A percentile compares a stretch with the other conserved stretches of the same genome.
Evolutionary conservation across 2,329 filamentous ascomycete species (phyloP).

Genomic region (Exophiala oligosperma): DNA sequence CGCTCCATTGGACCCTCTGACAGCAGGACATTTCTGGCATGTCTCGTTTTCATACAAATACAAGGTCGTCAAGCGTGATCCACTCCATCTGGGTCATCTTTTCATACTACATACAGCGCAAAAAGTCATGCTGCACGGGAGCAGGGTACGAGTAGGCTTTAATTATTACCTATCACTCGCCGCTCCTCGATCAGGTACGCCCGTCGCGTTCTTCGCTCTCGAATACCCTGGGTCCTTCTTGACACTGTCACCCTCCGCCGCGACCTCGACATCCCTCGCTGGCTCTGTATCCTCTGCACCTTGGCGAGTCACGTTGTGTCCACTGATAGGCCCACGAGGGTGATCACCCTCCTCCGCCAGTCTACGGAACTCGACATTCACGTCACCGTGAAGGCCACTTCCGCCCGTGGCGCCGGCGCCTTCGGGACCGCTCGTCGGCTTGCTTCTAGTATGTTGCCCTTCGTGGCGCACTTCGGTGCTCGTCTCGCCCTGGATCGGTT

Average conservation of each 20-base stretch:
- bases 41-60: too few relatives aligned
- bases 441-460: slow-evolving; percentile 43
- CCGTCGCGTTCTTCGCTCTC: slow-evolving; percentile 5
- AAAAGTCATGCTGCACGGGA: background rate
- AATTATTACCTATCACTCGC: background rate
- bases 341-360: slow-evolving; percentile 17
- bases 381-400: slow-evolving; percentile 13
- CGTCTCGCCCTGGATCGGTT: slow-evolving; percentile 52
- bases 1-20: too few relatives aligned
- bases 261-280: slow-evolving; percentile 12
- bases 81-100: too few relatives aligned
- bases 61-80: too few relatives aligned
- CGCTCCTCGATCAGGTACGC: slow-evolving; percentile 13
- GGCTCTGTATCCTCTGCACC: slow-evolving; percentile 23
- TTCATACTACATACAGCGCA: too few relatives aligned
- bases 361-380: slow-evolving; percentile 18
- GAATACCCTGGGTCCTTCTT: slow-evolving; percentile 1
- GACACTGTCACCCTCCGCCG: slow-evolving; percentile 11
- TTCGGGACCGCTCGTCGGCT: slow-evolving; percentile 43
- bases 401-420: slow-evolving; percentile 39
- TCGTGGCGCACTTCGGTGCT: slow-evolving; percentile 50
- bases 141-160: background rate
- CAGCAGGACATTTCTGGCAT: too few relatives aligned
- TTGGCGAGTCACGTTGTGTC: slow-evolving; percentile 17
- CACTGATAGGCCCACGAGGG: slow-evolving; percentile 8